These are phyloP conservation scores for Fusarium phyllophilum DNA, from an alignment of 2,329 filamentous ascomycete species.

Conservation along the genomic window DNA sequence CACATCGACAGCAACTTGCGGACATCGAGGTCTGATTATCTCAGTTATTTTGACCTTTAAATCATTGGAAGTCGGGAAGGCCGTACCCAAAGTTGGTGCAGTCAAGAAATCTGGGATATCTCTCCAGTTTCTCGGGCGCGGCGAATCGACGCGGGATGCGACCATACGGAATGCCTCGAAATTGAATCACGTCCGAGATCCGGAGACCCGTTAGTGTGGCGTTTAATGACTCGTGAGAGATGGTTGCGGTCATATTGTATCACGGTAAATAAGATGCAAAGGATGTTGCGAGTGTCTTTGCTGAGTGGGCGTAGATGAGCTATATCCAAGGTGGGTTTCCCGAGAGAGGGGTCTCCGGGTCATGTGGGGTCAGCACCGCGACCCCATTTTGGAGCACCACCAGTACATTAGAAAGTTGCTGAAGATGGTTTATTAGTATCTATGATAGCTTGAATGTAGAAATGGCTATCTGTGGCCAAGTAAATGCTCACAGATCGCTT, in stretches of 20 bases:
- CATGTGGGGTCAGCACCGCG: neutral
- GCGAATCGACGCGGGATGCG: constrained; percentile 1
- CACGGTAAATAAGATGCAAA: rapidly evolving
- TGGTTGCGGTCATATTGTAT: neutral
- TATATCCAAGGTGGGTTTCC: neutral
- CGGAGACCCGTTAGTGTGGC: neutral
- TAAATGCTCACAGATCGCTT: no score
- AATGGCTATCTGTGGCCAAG: neutral
- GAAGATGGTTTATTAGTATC: neutral
- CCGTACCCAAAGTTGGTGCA: constrained; percentile 4
- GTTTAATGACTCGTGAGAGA: neutral
- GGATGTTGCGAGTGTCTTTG: neutral
- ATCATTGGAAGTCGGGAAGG: rapidly evolving
- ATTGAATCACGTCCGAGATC: neutral
- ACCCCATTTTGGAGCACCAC: rapidly evolving
- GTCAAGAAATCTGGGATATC: neutral
- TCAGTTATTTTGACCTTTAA: rapidly evolving
- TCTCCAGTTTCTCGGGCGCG: neutral
- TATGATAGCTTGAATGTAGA: rapidly evolving
- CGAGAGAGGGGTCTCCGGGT: neutral
- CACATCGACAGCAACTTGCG: constrained; percentile 53
- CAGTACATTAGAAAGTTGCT: neutral
- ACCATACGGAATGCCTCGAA: constrained; percentile 10
- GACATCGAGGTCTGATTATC: constrained; percentile 51
- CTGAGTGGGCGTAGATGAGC: neutral